Evolutionary conservation across 148 eudicot species (phyloP).

Genomic region (Linanthus parryae): DNA sequence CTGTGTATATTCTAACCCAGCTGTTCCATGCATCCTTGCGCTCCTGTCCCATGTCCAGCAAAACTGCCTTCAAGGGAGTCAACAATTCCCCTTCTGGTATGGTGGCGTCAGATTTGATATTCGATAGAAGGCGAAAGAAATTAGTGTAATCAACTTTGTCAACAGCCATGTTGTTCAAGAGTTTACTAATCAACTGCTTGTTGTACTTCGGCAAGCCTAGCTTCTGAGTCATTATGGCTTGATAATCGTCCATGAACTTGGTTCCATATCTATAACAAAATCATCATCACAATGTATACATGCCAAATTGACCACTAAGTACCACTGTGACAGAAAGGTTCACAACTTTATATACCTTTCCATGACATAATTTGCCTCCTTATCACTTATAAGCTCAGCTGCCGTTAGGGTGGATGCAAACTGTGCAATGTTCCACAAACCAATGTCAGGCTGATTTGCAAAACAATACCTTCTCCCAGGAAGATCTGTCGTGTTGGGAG

Average conservation of each 20-base stretch:
- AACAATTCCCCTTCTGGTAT: conserved; percentile 63
- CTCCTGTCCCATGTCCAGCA: conserved; percentile 93
- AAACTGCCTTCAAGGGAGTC: conserved; percentile 78
- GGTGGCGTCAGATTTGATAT: conserved; percentile 68
- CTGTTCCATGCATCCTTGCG: conserved; percentile 97
- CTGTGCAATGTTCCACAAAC: conserved; percentile 95
- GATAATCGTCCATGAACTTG: conserved; percentile 97
- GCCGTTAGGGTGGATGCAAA: conserved; percentile 83
- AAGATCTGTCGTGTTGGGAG: conserved; percentile 98
- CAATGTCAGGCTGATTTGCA: conserved; percentile 98
- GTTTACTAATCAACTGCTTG: conserved; percentile 82
- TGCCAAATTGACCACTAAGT: background rate
- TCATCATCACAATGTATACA: conserved; percentile 1
- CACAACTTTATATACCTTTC: conserved; percentile 50
- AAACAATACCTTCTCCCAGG: conserved; percentile 99
- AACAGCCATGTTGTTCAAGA: conserved; percentile 96
- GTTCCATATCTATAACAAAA: conserved; percentile 77
- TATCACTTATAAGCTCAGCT: conserved; percentile 69
- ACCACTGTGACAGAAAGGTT: background rate
- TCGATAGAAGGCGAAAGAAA: conserved; percentile 86
- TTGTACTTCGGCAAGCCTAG: conserved; percentile 90
- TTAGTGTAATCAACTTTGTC: conserved; percentile 99
- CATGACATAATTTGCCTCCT: conserved; percentile 84
- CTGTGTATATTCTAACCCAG: conserved; percentile 75
- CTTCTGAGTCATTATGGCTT: conserved; percentile 90